phyloP scores from a whole-genome alignment of 2,329 filamentous ascomycete genomes.

The Botryotinia calthae region DNA sequence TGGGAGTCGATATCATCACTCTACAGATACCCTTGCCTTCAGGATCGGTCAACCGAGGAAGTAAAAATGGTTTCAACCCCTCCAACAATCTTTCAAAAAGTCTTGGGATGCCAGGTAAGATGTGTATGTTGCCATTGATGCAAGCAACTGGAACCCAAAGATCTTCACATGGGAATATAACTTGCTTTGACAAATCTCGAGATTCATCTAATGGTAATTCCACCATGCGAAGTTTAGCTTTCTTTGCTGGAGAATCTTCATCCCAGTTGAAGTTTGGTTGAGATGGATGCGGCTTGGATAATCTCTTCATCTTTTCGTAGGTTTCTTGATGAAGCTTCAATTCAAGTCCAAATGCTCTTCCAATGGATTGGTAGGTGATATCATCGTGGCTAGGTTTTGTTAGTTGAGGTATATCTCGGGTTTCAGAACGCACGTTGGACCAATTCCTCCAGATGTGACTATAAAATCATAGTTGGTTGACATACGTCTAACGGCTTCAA shows the following conservation, averaged over 20 bases:
- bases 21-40: constrained; percentile 78
- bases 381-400: constrained; percentile 73
- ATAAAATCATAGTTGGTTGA: constrained; percentile 89
- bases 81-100: constrained; percentile 78
- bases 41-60: constrained; percentile 71
- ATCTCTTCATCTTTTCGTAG: constrained; percentile 76
- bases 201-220: constrained; percentile 73
- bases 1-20: constrained; percentile 80
- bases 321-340: constrained; percentile 75
- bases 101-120: constrained; percentile 83
- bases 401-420: neutral
- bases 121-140: constrained; percentile 91
- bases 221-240: constrained; percentile 87
- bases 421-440: constrained; percentile 65
- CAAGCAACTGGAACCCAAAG: constrained; percentile 89
- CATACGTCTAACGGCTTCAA: constrained; percentile 81
- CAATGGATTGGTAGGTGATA: constrained; percentile 93
- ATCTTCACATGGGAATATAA: constrained; percentile 74
- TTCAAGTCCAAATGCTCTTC: constrained; percentile 77
- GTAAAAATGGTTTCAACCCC: constrained; percentile 67
- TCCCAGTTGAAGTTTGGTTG: constrained; percentile 83
- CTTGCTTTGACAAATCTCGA: constrained; percentile 65
- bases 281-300: constrained; percentile 70
- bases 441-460: constrained; percentile 92
- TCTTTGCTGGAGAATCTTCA: constrained; percentile 70